Evolutionary conservation across 2,329 filamentous ascomycete genomes (phyloP).

Genomic region (Fusarium marasasianum): DNA sequence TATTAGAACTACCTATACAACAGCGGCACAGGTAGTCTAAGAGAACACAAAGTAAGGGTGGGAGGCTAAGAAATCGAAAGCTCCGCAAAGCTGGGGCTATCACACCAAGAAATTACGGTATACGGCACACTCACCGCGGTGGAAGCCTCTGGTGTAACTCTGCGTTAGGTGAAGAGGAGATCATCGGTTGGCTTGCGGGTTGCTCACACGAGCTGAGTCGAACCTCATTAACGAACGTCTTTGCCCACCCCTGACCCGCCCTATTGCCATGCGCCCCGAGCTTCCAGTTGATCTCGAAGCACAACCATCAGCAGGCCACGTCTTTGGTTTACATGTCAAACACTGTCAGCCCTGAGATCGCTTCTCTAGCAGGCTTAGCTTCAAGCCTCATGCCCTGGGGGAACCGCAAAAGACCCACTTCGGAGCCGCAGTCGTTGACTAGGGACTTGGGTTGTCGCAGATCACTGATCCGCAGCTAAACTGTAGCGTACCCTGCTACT

Average conservation of each 20-base stretch:
- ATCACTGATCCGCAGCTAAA: conserved; percentile 44
- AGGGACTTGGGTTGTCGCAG: conserved; percentile 21
- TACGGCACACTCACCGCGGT: conserved; percentile 29
- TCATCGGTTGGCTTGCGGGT: conserved; percentile 20
- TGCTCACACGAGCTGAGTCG: conserved; percentile 28
- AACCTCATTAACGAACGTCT: background rate
- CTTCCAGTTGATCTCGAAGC: too few species aligned
- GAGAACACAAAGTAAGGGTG: conserved; percentile 11
- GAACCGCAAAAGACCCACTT: conserved; percentile 43
- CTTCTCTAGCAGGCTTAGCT: background rate
- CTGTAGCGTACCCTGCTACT: background rate
- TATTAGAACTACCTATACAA: conserved; percentile 5
- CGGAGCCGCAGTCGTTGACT: conserved; percentile 42
- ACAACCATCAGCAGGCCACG: too few species aligned
- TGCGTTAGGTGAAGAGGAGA: background rate
- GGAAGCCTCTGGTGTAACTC: conserved; percentile 11
- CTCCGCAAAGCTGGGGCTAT: conserved; percentile 8
- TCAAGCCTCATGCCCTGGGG: conserved; percentile 35
- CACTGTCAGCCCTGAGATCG: too few species aligned
- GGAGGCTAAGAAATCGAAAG: background rate
- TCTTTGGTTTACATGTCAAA: too few species aligned
- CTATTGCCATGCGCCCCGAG: too few species aligned
- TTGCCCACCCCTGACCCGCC: background rate
- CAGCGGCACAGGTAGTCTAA: conserved; percentile 14
- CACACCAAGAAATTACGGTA: background rate